These are phyloP conservation scores for Sphaerulina musiva DNA, from an alignment of 2,329 filamentous ascomycete species.

Conservation along the genomic window DNA sequence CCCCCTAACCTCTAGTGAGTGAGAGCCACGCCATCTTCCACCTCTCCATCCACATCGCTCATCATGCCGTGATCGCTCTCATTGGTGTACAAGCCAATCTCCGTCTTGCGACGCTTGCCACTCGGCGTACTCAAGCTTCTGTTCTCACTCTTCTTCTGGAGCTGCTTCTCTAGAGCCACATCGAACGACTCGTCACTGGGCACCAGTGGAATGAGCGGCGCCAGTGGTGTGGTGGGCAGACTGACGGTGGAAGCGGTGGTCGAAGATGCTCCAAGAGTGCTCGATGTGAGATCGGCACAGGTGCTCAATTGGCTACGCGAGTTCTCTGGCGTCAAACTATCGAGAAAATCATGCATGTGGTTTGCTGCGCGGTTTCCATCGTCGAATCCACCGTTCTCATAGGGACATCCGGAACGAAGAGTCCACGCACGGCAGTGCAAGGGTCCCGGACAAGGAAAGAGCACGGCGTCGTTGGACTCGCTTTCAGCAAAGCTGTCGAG, in stretches of 20 bases:
- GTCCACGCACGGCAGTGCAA: conserved; percentile 26
- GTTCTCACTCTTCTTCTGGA: conserved; percentile 13
- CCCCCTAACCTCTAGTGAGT: conserved; percentile 26
- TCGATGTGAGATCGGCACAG: conserved; percentile 13
- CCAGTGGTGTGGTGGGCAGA: conserved; percentile 23
- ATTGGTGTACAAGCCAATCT: conserved; percentile 9
- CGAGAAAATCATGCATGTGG: conserved; percentile 21
- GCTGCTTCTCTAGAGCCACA: conserved; percentile 13
- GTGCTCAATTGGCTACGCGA: conserved; percentile 19
- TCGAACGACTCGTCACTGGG: conserved; percentile 17
- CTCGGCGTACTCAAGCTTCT: conserved; percentile 10
- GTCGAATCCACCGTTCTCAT: conserved; percentile 26
- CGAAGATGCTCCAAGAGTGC: conserved; percentile 25
- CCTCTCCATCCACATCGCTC: conserved; percentile 37
- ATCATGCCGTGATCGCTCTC: conserved; percentile 24
- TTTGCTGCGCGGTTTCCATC: conserved; percentile 28
- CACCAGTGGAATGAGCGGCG: conserved; percentile 18
- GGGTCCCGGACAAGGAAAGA: conserved; percentile 27
- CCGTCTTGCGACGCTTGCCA: not conserved
- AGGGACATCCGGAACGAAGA: conserved; percentile 27
- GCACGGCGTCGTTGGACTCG: conserved; percentile 19
- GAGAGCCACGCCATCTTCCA: conserved; percentile 50
- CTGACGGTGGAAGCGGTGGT: conserved; percentile 31
- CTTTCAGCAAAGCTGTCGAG: conserved; percentile 22
- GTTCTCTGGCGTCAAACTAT: conserved; percentile 20